These are phyloP conservation scores for Sclerospora graminicola DNA, from an alignment of 352 stramenopile genomes.

Conservation along the genomic window DNA sequence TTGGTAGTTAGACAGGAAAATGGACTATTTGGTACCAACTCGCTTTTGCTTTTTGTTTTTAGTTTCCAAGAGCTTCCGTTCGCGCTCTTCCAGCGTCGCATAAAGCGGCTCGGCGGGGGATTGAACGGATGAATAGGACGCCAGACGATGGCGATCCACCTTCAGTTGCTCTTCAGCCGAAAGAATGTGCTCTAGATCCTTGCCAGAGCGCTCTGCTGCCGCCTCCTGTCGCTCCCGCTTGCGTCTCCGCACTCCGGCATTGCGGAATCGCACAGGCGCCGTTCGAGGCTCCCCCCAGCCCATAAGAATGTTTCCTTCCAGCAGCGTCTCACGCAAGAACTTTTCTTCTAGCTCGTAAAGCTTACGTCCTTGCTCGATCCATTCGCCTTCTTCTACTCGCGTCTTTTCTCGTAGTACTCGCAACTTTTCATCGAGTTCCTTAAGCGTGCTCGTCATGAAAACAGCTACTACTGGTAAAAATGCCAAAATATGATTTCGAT, in stretches of 20 bases:
- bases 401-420: conserved; percentile 30
- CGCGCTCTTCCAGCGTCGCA: conserved; percentile 19
- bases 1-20: conserved; percentile 13
- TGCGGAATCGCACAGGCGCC: conserved; percentile 54
- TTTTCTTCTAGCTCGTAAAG: conserved; percentile 70
- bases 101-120: conserved; percentile 49
- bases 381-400: conserved; percentile 37
- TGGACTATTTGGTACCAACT: conserved; percentile 9
- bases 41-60: conserved; percentile 26
- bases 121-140: conserved; percentile 56
- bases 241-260: conserved; percentile 49
- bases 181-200: conserved; percentile 6
- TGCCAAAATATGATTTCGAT: too few relatives aligned
- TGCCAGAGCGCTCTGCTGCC: conserved; percentile 8
- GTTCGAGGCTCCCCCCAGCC: conserved; percentile 60
- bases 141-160: conserved; percentile 50
- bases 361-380: conserved; percentile 52
- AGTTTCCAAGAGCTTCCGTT: conserved; percentile 14
- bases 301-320: conserved; percentile 63
- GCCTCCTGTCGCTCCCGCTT: conserved; percentile 48
- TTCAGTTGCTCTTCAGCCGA: conserved; percentile 44
- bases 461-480: too few relatives aligned
- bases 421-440: conserved; percentile 52
- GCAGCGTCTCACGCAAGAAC: conserved; percentile 53
- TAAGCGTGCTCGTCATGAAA: conserved; percentile 5